phyloP scores from a whole-genome alignment of 768 basidiomycete species.

The Termitomyces sp. region DNA sequence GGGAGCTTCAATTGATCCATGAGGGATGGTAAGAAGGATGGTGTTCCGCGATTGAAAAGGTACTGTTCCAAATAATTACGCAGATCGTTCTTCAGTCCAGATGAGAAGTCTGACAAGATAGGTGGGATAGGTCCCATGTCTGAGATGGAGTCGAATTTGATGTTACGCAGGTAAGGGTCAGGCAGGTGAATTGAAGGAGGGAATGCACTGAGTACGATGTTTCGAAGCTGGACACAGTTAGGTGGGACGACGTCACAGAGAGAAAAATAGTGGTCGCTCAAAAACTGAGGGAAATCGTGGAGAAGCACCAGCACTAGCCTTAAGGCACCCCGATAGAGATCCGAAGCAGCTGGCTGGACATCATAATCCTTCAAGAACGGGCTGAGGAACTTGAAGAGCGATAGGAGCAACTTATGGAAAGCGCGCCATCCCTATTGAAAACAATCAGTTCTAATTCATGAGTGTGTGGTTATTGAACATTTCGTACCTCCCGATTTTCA shows the following conservation, averaged over 20 bases:
- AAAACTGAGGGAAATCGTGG: slow-evolving; percentile 98
- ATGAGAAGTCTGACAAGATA: slow-evolving; percentile 87
- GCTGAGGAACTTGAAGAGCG: slow-evolving; percentile 91
- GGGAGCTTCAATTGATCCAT: slow-evolving; percentile 70
- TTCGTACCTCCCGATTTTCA: slow-evolving; percentile 78
- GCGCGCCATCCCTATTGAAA: slow-evolving; percentile 79
- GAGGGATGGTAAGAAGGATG: slow-evolving; percentile 71
- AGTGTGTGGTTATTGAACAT: neutral
- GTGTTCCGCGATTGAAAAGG: slow-evolving; percentile 71
- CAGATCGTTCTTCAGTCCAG: slow-evolving; percentile 76
- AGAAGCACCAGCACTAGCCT: slow-evolving; percentile 91
- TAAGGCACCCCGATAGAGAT: slow-evolving; percentile 87
- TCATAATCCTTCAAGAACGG: slow-evolving; percentile 87
- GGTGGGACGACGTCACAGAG: slow-evolving; percentile 92
- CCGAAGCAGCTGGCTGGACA: slow-evolving; percentile 74
- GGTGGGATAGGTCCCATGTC: slow-evolving; percentile 94
- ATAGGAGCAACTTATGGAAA: slow-evolving; percentile 91
- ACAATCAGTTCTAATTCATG: slow-evolving; percentile 4
- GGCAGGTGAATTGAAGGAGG: slow-evolving; percentile 79
- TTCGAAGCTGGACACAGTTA: slow-evolving; percentile 92
- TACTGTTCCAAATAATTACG: slow-evolving; percentile 80
- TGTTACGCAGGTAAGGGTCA: slow-evolving; percentile 77
- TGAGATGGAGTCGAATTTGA: slow-evolving; percentile 71
- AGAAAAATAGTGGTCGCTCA: slow-evolving; percentile 95
- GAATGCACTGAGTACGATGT: slow-evolving; percentile 95